These are phyloP conservation scores for Apiotrichum porosum DNA, from an alignment of 1,284 basidiomycete genomes.

Conservation along the genomic window DNA sequence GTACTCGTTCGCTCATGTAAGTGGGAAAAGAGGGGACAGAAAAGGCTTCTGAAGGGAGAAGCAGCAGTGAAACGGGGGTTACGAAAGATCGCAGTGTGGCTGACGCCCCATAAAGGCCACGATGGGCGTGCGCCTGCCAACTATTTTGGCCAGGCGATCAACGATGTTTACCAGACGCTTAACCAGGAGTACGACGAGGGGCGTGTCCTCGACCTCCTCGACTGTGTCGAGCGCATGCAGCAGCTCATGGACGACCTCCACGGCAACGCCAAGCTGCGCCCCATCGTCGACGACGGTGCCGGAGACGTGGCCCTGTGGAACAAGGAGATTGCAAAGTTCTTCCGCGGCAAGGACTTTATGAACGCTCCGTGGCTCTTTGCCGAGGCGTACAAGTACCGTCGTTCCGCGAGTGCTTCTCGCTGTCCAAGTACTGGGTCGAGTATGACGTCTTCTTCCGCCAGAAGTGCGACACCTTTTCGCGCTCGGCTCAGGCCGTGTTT, in stretches of 20 bases:
- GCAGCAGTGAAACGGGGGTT: not conserved
- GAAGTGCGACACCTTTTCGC: constrained; percentile 94
- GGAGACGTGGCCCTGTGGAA: constrained; percentile 96
- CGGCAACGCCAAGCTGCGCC: constrained; percentile 70
- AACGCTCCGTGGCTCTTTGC: constrained; percentile 91
- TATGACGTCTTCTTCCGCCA: constrained; percentile 85
- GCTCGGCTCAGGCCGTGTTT: constrained; percentile 87
- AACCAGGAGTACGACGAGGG: constrained; percentile 83
- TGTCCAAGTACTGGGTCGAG: constrained; percentile 84
- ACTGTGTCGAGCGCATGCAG: constrained; percentile 83
- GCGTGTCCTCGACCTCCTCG: constrained; percentile 74
- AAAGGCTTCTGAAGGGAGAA: too few species aligned
- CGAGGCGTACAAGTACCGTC: constrained; percentile 96
- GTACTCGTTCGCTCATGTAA: constrained; percentile 81
- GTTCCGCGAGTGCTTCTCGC: constrained; percentile 93
- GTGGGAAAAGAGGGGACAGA: too few species aligned
- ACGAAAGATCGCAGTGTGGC: too few species aligned
- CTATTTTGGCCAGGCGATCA: constrained; percentile 91
- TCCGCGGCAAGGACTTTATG: constrained; percentile 96
- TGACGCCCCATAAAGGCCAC: constrained; percentile 59
- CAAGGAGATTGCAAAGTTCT: constrained; percentile 89
- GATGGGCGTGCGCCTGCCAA: constrained; percentile 90
- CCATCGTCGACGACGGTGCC: constrained; percentile 87
- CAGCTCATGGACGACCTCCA: constrained; percentile 75
- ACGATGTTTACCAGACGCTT: constrained; percentile 83